Conservation (phyloP, 768 basidiomycete genomes). For the Lactarius psammicola region DNA sequence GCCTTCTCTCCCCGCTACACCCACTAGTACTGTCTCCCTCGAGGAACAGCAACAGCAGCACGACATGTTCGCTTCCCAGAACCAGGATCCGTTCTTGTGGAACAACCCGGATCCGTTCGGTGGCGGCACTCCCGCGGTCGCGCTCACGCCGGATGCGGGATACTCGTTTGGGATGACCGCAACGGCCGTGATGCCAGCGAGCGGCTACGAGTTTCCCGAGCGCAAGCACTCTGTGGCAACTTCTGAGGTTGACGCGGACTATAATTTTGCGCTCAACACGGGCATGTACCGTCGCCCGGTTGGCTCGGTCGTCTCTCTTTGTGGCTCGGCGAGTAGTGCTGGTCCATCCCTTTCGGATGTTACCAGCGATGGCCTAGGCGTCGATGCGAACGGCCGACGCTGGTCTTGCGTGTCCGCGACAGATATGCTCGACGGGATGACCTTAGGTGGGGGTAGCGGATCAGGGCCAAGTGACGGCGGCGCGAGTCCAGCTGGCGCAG, state of each 20-base stretch:
- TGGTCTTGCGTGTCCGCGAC: slow-evolving; percentile 28
- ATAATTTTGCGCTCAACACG: slow-evolving; percentile 9
- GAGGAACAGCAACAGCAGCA: slow-evolving; percentile 21
- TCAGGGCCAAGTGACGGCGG: slow-evolving; percentile 10
- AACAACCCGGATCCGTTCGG: slow-evolving; percentile 27
- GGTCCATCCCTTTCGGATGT: slow-evolving; percentile 28
- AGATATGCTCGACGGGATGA: slow-evolving; percentile 22
- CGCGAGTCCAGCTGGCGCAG: slow-evolving; percentile 3
- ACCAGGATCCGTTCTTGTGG: slow-evolving; percentile 23
- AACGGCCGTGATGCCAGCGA: neutral
- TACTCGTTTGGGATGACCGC: slow-evolving; percentile 24
- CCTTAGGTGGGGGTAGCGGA: slow-evolving; percentile 12
- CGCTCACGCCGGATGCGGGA: slow-evolving; percentile 24
- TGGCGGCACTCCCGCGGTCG: slow-evolving; percentile 8
- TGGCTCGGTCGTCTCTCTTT: slow-evolving; percentile 24
- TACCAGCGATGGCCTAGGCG: slow-evolving; percentile 20
- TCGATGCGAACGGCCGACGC: slow-evolving; percentile 26
- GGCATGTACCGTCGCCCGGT: slow-evolving; percentile 23
- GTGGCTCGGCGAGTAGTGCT: slow-evolving; percentile 23
- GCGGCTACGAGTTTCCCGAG: slow-evolving; percentile 26
- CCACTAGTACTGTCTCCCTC: slow-evolving; percentile 5
- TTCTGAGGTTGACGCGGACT: slow-evolving; percentile 17
- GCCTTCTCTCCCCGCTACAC: slow-evolving; percentile 12
- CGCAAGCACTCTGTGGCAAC: slow-evolving; percentile 21
- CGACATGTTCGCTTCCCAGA: slow-evolving; percentile 7